Evolutionary conservation across 192 early-diverging fungal genomes (phyloP), one percentile per base, ranked within the genome.

Genomic region (Thamnidium elegans): DNA sequence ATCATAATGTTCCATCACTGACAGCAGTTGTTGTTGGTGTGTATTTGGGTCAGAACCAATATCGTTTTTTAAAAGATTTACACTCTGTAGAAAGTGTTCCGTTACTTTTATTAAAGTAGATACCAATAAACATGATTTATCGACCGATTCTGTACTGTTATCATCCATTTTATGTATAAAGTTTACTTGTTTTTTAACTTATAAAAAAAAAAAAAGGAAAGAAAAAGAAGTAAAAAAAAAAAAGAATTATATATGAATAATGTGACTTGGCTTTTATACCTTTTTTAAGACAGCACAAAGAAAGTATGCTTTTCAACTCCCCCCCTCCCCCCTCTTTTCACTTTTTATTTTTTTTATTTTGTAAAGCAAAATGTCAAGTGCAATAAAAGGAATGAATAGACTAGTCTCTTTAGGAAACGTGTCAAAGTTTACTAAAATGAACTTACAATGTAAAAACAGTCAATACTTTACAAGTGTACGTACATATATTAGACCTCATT

Each of bases 401-500:
- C 31, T 56, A 34, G 17, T 36, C 8, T 56, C 55, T 9, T 34
- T 56, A 19, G 55, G 55, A 14, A 56, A 15, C n/a, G 9, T 56
- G n/a, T 30, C 55, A 1, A 56, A 34, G 31, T 56, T n/a, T 21
- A 56, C 55, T 36, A 30, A 31, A 39, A 39, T 4, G 4, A 39
- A 39, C 36, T 9, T 39, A 11, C 34, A 36, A 34, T n/a, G 55
- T 36, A 34, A 30, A 34, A 39, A 39, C 8, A 17, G n/a, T 1
- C 31, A 17, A 39, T 34, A 30, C 19, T 32, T 56, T 32, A n/a
- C 19, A 9, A 30, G 34, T 7, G 34, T 34, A 36, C 63, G 53
- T 8, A 19, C 20, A 3, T 67, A 60, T 36, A 62, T 70, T 45
- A 56, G 68, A 46, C 63, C 68, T 23, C 70, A 56, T 20, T 63